Percentiles rank a stretch among this genome's conserved stretches.
These are phyloP conservation scores for Selenicereus undatus DNA, from an alignment of 148 eudicot genomes.

Conservation along the genomic window DNA sequence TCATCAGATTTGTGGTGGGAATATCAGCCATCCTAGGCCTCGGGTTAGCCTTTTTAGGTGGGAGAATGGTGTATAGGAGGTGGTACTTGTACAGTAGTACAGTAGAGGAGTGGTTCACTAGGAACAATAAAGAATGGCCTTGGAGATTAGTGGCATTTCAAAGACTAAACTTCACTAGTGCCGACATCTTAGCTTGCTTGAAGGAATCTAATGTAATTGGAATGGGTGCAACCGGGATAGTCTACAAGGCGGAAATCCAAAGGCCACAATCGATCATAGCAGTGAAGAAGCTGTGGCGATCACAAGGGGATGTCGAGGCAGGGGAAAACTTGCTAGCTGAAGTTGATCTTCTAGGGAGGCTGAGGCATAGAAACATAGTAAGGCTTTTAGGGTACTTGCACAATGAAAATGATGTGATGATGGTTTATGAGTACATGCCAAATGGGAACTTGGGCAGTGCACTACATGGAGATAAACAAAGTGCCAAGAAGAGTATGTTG, in stretches of 20 bases:
- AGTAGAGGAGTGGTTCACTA: constrained; percentile 50
- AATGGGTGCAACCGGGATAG: constrained; percentile 43
- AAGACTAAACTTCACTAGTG: constrained; percentile 65
- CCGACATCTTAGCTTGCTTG: constrained; percentile 50
- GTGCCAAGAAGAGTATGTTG: constrained; percentile 28
- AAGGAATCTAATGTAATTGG: constrained; percentile 46
- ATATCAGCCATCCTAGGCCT: constrained; percentile 43
- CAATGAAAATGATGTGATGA: constrained; percentile 43
- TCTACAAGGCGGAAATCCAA: constrained; percentile 44
- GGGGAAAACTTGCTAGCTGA: constrained; percentile 35
- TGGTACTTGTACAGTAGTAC: constrained; percentile 62
- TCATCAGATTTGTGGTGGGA: constrained; percentile 54
- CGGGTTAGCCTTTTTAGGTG: constrained; percentile 35
- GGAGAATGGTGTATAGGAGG: constrained; percentile 40
- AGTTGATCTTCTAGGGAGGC: constrained; percentile 42
- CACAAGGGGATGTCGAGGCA: constrained; percentile 33
- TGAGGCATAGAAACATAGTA: constrained; percentile 48
- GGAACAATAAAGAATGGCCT: constrained; percentile 65
- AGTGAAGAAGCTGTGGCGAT: constrained; percentile 44
- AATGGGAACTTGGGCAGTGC: constrained; percentile 44
- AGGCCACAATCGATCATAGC: constrained; percentile 37
- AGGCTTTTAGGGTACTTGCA: constrained; percentile 39
- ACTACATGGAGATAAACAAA: constrained; percentile 35
- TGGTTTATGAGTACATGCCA: constrained; percentile 42
- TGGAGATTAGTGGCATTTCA: constrained; percentile 93